phyloP scores from a whole-genome alignment of 108 stramenopile genomes.

The Aurantiochytrium sp. region DNA sequence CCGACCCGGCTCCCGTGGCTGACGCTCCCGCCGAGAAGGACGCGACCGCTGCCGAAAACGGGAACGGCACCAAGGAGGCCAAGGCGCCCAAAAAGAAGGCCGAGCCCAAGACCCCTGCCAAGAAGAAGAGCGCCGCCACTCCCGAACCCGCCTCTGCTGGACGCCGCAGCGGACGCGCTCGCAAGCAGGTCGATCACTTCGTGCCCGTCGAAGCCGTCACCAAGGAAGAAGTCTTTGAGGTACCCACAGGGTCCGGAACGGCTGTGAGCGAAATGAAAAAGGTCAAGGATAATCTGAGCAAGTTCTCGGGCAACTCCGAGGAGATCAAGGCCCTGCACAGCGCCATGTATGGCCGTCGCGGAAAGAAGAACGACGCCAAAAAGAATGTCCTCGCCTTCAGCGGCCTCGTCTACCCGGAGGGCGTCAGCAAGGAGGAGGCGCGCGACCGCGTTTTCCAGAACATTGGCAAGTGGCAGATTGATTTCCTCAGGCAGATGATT shows the following conservation, averaged over 20 bases:
- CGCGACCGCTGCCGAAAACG: not conserved
- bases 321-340: conserved; percentile 2
- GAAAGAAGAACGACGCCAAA: not conserved
- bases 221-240: not conserved
- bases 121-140: not conserved
- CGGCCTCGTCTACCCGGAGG: not conserved
- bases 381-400: conserved; percentile 1
- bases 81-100: not conserved
- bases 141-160: not conserved
- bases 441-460: not conserved
- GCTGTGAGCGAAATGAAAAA: not conserved
- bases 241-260: not conserved
- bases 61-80: not conserved
- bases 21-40: not conserved
- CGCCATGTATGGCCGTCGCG: not conserved
- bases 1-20: too few relatives aligned
- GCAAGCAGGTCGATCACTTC: conserved; percentile 14
- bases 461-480: not conserved
- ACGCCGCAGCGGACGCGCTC: not conserved
- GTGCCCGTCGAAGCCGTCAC: not conserved
- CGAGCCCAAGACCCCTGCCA: not conserved
- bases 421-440: not conserved
- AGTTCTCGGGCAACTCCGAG: not conserved
- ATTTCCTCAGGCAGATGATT: not conserved
- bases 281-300: not conserved